These are phyloP conservation scores for Phanerochaete carnosa DNA, from an alignment of 768 basidiomycete species.

Conservation along the genomic window DNA sequence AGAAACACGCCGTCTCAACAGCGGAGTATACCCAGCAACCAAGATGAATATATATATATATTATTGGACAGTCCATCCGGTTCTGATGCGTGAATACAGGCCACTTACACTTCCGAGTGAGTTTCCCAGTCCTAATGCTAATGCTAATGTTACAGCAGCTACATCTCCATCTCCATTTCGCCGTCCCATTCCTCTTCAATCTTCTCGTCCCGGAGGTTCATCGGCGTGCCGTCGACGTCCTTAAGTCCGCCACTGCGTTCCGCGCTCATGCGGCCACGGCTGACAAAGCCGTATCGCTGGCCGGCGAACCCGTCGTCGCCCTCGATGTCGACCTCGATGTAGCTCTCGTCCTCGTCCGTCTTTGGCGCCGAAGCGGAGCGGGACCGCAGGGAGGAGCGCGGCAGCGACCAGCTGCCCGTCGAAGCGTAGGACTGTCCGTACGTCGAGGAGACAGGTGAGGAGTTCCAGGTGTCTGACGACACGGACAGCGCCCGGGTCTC, in stretches of 20 bases:
- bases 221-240: slow-evolving; percentile 35
- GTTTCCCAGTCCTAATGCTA: background rate
- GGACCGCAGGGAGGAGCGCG: slow-evolving; percentile 47
- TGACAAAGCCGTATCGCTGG: slow-evolving; percentile 23
- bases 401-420: slow-evolving; percentile 49
- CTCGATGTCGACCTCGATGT: slow-evolving; percentile 27
- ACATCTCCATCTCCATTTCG: slow-evolving; percentile 74
- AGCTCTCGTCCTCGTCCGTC: slow-evolving; percentile 33
- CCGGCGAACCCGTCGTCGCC: slow-evolving; percentile 31
- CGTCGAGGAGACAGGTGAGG: slow-evolving; percentile 19
- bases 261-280: slow-evolving; percentile 24
- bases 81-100: background rate
- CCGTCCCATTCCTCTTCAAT: slow-evolving; percentile 45
- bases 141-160: background rate
- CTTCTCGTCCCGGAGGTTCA: slow-evolving; percentile 23
- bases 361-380: slow-evolving; percentile 27
- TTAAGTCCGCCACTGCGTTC: slow-evolving; percentile 26
- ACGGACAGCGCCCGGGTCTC: slow-evolving; percentile 33
- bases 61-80: background rate
- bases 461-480: slow-evolving; percentile 27
- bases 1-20: no score
- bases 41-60: background rate
- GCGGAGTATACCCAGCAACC: background rate
- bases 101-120: background rate
- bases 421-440: slow-evolving; percentile 18